Conservation (phyloP, 208 protist genomes). For the Porcisia hertigi region DNA sequence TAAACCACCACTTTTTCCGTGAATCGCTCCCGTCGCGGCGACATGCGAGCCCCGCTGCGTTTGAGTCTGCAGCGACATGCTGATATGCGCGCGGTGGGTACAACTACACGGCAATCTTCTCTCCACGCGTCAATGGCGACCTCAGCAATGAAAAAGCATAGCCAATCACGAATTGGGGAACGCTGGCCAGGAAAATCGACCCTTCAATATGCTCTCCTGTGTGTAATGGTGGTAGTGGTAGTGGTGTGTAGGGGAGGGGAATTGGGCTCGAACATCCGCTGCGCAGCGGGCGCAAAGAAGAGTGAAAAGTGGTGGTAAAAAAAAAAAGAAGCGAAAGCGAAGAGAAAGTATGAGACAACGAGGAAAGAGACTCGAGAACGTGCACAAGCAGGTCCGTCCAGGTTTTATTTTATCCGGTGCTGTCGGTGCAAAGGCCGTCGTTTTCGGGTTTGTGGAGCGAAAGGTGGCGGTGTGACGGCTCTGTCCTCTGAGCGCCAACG, state of each 20-base stretch:
- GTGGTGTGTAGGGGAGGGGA: not conserved
- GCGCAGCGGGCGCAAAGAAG: not conserved
- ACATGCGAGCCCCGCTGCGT: not conserved
- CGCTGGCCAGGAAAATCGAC: not conserved
- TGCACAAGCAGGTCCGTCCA: not conserved
- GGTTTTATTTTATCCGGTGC: not conserved
- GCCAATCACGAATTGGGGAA: not conserved
- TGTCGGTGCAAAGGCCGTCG: not conserved
- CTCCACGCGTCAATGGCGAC: not conserved
- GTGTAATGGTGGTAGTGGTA: not conserved
- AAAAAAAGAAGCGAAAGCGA: not conserved
- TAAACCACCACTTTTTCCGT: too few species aligned
- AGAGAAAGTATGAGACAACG: not conserved
- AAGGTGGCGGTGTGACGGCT: not conserved
- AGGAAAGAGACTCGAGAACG: not conserved
- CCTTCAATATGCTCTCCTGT: too few species aligned
- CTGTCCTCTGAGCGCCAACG: not conserved
- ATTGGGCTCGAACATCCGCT: not conserved
- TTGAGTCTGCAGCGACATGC: slow-evolving; percentile 3
- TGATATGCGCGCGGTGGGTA: not conserved
- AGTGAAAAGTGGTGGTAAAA: not conserved
- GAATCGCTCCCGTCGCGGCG: not conserved
- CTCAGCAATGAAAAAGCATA: not conserved
- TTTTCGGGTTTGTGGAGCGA: not conserved
- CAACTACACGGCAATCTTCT: not conserved